Evolutionary conservation across 495 filamentous ascomycete genomes (phyloP), one percentile per base, ranked within the genome.

Genomic region (Penicillium samsonianum): DNA sequence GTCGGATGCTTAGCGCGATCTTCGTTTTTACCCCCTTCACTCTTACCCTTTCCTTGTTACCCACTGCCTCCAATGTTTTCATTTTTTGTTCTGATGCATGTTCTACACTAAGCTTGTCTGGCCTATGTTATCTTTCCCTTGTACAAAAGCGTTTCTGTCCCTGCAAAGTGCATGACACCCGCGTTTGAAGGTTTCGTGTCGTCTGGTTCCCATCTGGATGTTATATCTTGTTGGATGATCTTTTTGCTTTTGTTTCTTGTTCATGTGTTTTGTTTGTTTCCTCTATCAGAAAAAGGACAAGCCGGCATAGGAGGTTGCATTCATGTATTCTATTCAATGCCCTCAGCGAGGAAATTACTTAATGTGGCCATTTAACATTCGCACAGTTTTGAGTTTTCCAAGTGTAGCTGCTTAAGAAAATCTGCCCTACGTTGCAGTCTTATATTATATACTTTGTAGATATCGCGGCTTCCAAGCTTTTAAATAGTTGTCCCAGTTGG

Each of bases 111-210:
- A 23, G 37, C 58, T 47, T 51, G 30, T 31, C 48, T 58, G 42
- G 56, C 50, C 38, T 59, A 46, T 35, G 50, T 31, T 59, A 46
- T 43, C 45, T 41, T 42, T 40, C 57, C 58, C 60, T 68, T 76
- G 72, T 77, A 77, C 68, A 74, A 76, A 76, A 76, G 69, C 72
- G 55, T 69, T 64, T 59, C 47, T 55, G 33, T 65, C 41, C 37
- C 23, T 55, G 46, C 51, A 44, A 56, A 38, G 46, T 65, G 45
- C 55, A 58, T 54, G 43, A 57, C 46, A 50, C 50, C 44, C 40
- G 42, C 49, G 47, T 64, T 64, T 65, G 35, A 59, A 44, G 51
- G 56, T 44, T 58, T 65, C 45, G 46, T 40, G 47, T 52, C 64
- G 48, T 54, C 37, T 63, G 30, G 37, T 51, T 46, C 58, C 53